Percentiles rank a stretch among this genome's conserved stretches.
These are phyloP conservation scores for Hyaloscypha variabilis DNA, from an alignment of 495 filamentous ascomycete species.

Conservation along the genomic window DNA sequence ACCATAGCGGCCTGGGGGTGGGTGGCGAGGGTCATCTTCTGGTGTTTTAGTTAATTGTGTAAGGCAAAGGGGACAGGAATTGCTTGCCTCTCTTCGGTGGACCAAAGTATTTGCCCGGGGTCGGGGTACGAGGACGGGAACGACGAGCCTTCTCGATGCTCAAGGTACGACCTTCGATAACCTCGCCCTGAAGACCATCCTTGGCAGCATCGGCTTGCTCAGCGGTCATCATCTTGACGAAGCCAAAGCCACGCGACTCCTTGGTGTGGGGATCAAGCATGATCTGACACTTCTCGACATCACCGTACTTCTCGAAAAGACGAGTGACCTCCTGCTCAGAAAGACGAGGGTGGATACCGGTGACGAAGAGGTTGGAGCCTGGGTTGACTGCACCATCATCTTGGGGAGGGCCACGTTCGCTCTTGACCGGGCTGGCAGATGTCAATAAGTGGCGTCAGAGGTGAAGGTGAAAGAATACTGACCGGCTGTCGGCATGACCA, in stretches of 20 bases:
- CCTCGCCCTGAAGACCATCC: conserved; percentile 92
- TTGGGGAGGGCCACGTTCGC: conserved; percentile 56
- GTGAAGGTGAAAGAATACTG: conserved; percentile 46
- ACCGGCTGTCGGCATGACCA: conserved; percentile 70
- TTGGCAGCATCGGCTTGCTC: conserved; percentile 96
- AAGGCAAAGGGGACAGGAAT: conserved; percentile 23
- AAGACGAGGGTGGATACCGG: conserved; percentile 94
- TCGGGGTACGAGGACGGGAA: conserved; percentile 90
- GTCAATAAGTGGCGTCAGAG: conserved; percentile 36
- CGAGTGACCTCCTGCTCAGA: conserved; percentile 88
- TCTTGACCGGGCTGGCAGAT: conserved; percentile 46
- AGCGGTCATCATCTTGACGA: conserved; percentile 96
- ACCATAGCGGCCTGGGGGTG: conserved; percentile 44
- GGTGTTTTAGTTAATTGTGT: conserved; percentile 35
- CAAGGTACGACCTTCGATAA: conserved; percentile 91
- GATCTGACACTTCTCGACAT: conserved; percentile 99
- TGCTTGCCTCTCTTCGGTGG: conserved; percentile 93
- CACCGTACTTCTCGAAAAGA: conserved; percentile 97
- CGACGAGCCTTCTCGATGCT: conserved; percentile 99
- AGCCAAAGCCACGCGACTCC: conserved; percentile 98
- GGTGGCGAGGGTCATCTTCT: conserved; percentile 61
- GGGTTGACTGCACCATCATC: conserved; percentile 85
- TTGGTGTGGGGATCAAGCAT: conserved; percentile 98
- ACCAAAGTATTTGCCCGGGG: conserved; percentile 98
- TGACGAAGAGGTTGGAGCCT: conserved; percentile 98